Conservation (phyloP, 768 basidiomycete genomes). For the Suillus subluteus region DNA sequence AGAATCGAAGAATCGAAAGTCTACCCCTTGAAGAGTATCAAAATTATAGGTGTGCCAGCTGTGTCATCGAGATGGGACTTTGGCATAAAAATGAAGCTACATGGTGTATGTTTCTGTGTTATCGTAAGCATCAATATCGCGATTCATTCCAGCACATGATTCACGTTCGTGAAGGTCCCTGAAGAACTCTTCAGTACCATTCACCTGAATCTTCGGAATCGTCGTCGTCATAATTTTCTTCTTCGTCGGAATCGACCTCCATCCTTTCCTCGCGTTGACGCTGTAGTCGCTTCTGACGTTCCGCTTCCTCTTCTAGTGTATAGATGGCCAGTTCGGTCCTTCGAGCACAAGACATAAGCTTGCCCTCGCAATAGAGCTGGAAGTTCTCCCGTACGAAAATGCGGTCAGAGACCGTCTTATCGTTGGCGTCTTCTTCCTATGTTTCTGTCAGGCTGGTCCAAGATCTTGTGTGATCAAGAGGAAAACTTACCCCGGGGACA, state of each 20-base stretch:
- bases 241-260: constrained; percentile 17
- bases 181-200: not conserved
- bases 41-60: not conserved
- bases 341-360: constrained; percentile 24
- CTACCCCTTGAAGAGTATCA: not conserved
- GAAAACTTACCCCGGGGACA: constrained; percentile 9
- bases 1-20: not conserved
- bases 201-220: constrained; percentile 8
- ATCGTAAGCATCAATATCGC: not conserved
- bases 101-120: too few relatives aligned
- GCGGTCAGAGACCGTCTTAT: constrained; percentile 24
- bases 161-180: not conserved
- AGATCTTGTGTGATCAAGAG: not conserved
- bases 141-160: not conserved
- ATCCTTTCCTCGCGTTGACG: constrained; percentile 15
- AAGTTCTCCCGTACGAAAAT: constrained; percentile 28
- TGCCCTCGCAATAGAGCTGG: constrained; percentile 27
- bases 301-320: constrained; percentile 23
- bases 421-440: constrained; percentile 28
- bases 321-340: constrained; percentile 27
- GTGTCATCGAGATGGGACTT: not conserved
- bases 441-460: not conserved
- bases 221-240: constrained; percentile 12
- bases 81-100: not conserved
- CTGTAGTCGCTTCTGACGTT: constrained; percentile 8